Evolutionary conservation across 1,284 basidiomycete genomes (phyloP), one percentile per base, ranked within the genome.

Genomic region (Marasmius fiardii): DNA sequence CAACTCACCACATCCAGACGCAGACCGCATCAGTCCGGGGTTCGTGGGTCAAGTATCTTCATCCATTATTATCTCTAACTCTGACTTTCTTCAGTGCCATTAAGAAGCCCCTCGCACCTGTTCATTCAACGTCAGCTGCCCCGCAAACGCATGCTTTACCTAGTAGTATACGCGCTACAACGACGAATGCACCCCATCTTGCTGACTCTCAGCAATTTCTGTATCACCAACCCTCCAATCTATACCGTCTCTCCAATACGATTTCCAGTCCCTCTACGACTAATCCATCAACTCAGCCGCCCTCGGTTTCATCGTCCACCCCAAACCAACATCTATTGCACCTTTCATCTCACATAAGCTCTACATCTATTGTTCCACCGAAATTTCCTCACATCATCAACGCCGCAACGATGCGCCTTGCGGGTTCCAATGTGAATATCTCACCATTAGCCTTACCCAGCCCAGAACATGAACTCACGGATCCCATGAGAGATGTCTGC

Each of bases 361-460:
- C 43, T 26, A 20, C 51, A 53, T 34, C 18, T 26, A 21, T 43
- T 49, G 43, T 50, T 37, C 23, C 33, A 18, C 54, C 41, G 16
- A 52, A 56, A 12, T 55, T 55, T 39, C 54, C 57, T 14, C 45
- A 58, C 24, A 51, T 49, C 26, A 47, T 58, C 31, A 58, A 58
- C 26, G 92, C 91, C 0, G 92, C 92, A 0, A 88, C 92, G 0
- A 86, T 94, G 69, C 88, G 93, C 23, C 88, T 88, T 81, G 92
- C 92, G 18, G 88, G 81, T 4, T 80, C 86, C 14, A 78, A 85
- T 51, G 84, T 89, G 12, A 83, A 86, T 59, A 81, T 91, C 51
- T 84, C 88, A 1, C 93, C 93, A 0, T 76, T 95, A 11, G 85
- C 88, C 0, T 75, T 94, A 1, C 93, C 93, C 2, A 92, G 88